Percentiles rank a stretch among this genome's conserved stretches.
Evolutionary conservation across 2,329 filamentous ascomycete species (phyloP).

Genomic region (Ceratocystis huliohia): DNA sequence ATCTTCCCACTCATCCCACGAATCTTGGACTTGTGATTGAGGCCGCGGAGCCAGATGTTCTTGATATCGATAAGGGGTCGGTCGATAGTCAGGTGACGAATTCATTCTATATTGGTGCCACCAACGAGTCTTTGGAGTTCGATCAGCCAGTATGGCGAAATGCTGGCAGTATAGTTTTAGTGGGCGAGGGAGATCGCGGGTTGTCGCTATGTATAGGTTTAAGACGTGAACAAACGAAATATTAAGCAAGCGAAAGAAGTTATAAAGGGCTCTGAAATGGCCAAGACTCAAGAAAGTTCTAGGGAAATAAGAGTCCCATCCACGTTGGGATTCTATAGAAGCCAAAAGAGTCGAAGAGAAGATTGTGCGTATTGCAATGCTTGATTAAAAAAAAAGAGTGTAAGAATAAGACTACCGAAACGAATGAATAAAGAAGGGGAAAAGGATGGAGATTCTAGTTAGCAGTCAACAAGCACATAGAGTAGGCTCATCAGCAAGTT

Average conservation of each 20-base stretch:
- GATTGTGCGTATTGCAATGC: neutral
- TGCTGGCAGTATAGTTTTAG: neutral
- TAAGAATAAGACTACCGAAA: neutral
- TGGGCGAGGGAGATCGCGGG: neutral
- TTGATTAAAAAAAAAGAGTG: neutral
- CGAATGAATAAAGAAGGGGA: neutral
- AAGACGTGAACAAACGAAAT: neutral
- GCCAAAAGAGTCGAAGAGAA: neutral
- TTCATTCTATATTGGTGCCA: neutral
- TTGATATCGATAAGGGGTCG: conserved; percentile 10
- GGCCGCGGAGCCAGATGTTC: neutral
- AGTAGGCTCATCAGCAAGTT: neutral
- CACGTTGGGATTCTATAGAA: neutral
- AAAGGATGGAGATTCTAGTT: neutral
- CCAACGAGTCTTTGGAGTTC: neutral
- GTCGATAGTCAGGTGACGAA: neutral
- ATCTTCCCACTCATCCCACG: conserved; percentile 43
- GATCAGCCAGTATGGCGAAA: neutral
- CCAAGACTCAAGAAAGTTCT: neutral
- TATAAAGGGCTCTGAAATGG: neutral
- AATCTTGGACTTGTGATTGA: conserved; percentile 25
- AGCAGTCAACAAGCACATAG: neutral
- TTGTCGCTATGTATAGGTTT: neutral
- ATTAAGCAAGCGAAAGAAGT: neutral
- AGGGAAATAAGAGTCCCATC: neutral